Evolutionary conservation across 495 filamentous ascomycete species (phyloP), one percentile per base, ranked within the genome.

Genomic region (Schizothecium vesticola): DNA sequence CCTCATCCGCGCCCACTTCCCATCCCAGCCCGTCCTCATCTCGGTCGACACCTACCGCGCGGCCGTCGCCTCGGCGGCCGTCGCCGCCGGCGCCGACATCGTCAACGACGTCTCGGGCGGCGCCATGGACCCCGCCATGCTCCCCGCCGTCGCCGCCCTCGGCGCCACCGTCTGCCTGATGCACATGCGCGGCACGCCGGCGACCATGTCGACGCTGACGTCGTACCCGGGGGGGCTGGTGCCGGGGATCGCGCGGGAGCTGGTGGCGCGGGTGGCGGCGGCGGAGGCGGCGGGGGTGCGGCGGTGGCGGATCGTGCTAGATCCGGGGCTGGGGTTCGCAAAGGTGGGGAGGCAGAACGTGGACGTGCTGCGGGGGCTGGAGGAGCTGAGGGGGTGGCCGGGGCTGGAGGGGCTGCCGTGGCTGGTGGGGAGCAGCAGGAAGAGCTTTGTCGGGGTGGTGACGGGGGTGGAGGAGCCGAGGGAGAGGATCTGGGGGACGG

Each of bases 41-140:
- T 92, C 89, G 71, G 83, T 98, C 64, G 95, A 99, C 79, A 99
- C 95, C 1, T 99, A 96, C 82, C 91, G 92, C 66, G 90, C 95
- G 0, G 79, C 80, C 13, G 95, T 99, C 1, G 95, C 94, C n/a
- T 84, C 86, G 60, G 89, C 87, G 26, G 93, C 93, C 21, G 84
- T 94, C 56, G 79, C 85, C 61, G 92, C 92, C 0, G 95, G 95
- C 60, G 94, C 95, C 6, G 89, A 98, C 72, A 92, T 99, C 71
- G 87, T 99, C 78, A 99, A 99, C 81, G 95, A 99, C 78, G 87
- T 99, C 56, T 96, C 92, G 0, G 92, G 89, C 6, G 95, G 95
- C 12, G 75, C 80, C 3, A 81, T 97, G 56, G 95, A 98, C 73
- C 80, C 86, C 0, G 85, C 86, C 0, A 97, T 99, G 93, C 84